Base-by-base conservation (phyloP, 2,329 filamentous ascomycete species). In the Xylogone sp. region DNA sequence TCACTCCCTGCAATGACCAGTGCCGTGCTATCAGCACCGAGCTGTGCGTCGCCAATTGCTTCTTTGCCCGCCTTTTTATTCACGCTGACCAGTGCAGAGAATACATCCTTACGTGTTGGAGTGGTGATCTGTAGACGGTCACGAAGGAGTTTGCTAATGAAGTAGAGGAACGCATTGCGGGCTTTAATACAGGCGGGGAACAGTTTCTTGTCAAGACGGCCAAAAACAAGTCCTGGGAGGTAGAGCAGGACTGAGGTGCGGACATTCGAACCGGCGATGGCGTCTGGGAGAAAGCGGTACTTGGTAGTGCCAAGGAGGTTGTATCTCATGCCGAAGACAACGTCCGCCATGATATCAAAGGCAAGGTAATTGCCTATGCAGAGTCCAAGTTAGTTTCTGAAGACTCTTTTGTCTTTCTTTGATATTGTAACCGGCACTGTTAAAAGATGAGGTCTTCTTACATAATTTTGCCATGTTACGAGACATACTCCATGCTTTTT, bases 151-250 rank as follows among this genome's bases (percentile, higher is more conserved):
- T 75, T 78, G 53, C 75, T 83, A 68, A 89, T 87, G 49, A 89
- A 72, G 66, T 88, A 84, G 31, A 89, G 73, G 57, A 79, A 77
- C 62, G 86, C 79, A 59, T 76, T 79, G 65, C 85, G 76, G 46
- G 88, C 71, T 16, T 85, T 74, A 59, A 84, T 84, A 82, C 86
- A 87, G 9, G 85, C 84, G 46, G 85, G 85, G 65, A 84, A 88
- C 43, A 46, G 48, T 43, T 20, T 51, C 48, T 49, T 20, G 42
- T 43, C 34, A 4, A 39, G 27, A 39, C 13, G 6, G n/a, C 34
- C 34, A 39, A 16, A 16, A 19, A 12, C 21, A 44, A 13, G 12
- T 5, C n/a, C 21, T 34, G 29, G 20, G 31, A 24, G 19, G 39
- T 3, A 19, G 21, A 47, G 45, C 45, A 24, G 4, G 62, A 86